A percentile compares a stretch with the other conserved stretches of the same genome.
These are phyloP conservation scores for Brassica cretica DNA, from an alignment of 345 rosid species.

Conservation along the genomic window DNA sequence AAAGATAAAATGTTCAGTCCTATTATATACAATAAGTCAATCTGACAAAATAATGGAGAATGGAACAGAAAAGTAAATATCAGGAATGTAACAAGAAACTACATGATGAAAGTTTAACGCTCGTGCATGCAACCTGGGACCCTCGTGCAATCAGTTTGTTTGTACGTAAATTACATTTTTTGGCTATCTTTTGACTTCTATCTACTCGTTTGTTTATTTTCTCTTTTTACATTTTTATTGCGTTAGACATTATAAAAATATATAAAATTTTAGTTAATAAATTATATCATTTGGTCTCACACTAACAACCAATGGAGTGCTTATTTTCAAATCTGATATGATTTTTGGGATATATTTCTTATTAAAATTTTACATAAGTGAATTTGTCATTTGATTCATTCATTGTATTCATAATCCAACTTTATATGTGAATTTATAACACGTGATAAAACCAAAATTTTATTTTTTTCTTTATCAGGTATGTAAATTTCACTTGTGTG, in stretches of 20 bases:
- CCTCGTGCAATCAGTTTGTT: slow-evolving; percentile 32
- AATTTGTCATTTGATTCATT: neutral
- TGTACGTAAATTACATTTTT: slow-evolving; percentile 1
- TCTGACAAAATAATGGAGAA: slow-evolving; percentile 11
- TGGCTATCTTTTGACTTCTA: slow-evolving; percentile 10
- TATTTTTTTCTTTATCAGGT: neutral
- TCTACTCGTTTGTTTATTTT: neutral
- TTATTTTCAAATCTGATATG: neutral
- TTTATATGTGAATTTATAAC: neutral
- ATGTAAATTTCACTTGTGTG: neutral
- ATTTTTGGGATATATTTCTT: neutral
- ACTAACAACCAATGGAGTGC: neutral
- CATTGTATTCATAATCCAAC: neutral
- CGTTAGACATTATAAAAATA: neutral
- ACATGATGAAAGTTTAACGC: slow-evolving; percentile 16
- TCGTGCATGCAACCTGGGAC: slow-evolving; percentile 33
- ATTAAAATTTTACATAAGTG: neutral
- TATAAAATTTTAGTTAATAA: neutral
- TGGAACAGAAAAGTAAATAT: neutral
- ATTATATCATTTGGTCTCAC: neutral
- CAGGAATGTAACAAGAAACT: slow-evolving; percentile 21
- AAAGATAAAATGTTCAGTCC: too few species aligned
- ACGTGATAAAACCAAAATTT: neutral
- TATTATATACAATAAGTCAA: too few species aligned
- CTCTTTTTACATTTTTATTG: neutral